These are phyloP conservation scores for Manihot esculenta DNA, from an alignment of 441 rosid genomes.

Conservation along the genomic window DNA sequence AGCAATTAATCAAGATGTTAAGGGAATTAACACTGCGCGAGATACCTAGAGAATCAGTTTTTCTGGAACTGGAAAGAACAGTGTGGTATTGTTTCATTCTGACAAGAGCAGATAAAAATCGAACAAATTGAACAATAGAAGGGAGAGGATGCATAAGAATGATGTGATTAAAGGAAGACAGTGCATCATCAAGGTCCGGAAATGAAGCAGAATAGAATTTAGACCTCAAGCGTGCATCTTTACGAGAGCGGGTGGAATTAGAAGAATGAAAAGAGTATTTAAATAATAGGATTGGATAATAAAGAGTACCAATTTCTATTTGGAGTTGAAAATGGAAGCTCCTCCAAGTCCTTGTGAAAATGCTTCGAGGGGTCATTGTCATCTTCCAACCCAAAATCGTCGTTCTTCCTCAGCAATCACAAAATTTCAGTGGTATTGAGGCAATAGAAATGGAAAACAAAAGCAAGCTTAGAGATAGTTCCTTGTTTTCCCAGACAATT, in stretches of 20 bases:
- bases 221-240: neutral
- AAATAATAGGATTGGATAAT: neutral
- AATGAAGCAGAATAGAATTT: conserved; percentile 1
- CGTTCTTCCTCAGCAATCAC: too few relatives aligned
- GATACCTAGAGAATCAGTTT: conserved; percentile 5
- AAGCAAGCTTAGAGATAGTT: too few relatives aligned
- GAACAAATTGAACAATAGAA: neutral
- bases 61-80: neutral
- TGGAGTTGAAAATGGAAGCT: neutral
- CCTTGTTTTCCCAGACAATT: too few relatives aligned
- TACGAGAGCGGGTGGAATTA: neutral
- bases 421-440: too few relatives aligned
- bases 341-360: neutral
- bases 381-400: too few relatives aligned
- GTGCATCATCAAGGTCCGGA: conserved; percentile 8
- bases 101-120: conserved; percentile 2
- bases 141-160: conserved; percentile 5
- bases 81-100: conserved; percentile 8
- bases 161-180: conserved; percentile 5
- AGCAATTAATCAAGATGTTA: conserved; percentile 31
- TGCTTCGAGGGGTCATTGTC: too few relatives aligned
- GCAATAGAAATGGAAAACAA: too few relatives aligned
- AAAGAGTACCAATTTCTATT: neutral
- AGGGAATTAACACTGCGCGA: conserved; percentile 3
- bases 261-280: neutral